Base-by-base conservation (phyloP, 1,139 yeast genomes). In the Kurtzmaniella quercitrusa region DNA sequence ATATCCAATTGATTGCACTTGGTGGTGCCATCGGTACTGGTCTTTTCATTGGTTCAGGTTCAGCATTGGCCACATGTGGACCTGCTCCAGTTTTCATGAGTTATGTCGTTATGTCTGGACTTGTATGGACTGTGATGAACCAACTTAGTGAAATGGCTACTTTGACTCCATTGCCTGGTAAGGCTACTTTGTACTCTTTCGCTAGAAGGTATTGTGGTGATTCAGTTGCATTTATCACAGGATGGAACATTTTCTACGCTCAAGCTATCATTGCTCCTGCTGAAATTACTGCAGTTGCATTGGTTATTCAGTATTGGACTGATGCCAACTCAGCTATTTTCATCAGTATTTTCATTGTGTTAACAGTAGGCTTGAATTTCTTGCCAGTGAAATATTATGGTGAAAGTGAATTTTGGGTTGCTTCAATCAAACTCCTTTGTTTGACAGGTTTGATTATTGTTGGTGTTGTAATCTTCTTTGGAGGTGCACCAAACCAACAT, bases 21-120 rank as follows among this genome's bases (percentile, higher is more conserved):
- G 85, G 85, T 40, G 83, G 84, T 37, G 71, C 81, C 45, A 75
- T 81, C 33, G 85, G 87, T 46, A 82, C 88, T 5, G 88, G 89
- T 53, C 68, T 83, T 50, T 64, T 83, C 49, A 79, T 84, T 51
- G 88, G 89, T 52, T 80, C 87, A 7, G 86, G 87, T 42, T 63
- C 78, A 11, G 81, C 88, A 1, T 66, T 84, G 48, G 53, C 66
- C 12, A 44, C 48, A 5, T 61, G 68, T 52, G 36, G 36, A 16
- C 78, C 78, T 1, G 74, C 68, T 1, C 63, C 67, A 17, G 47
- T 71, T 26, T 52, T 71, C 6, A 54, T 65, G 17, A 66, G 74
- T 15, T 71, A 68, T 53, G 38, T 68, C 14, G 57, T 74, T 45
- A 63, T 74, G 61, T 65, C 76, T 38, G 50, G 66, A 11, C 64